phyloP scores from a whole-genome alignment of 2,329 filamentous ascomycete species.

The Chaetomiaceae sp. region DNA sequence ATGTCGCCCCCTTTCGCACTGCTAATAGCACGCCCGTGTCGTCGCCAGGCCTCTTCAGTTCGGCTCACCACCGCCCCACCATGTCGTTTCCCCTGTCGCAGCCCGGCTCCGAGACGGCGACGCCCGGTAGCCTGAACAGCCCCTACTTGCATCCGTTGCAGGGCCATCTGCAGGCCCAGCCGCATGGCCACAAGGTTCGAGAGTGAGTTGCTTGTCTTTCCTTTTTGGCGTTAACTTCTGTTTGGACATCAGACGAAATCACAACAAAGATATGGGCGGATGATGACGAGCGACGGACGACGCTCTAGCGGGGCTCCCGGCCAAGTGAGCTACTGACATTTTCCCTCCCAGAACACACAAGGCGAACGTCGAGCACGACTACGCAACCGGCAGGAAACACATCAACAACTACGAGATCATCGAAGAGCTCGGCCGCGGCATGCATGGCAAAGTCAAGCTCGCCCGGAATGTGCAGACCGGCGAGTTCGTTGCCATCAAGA shows the following conservation, averaged over 20 bases:
- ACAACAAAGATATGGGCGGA: background rate
- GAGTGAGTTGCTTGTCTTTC: slow-evolving; percentile 51
- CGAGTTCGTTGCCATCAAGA: slow-evolving; percentile 92
- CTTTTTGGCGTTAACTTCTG: too few species aligned
- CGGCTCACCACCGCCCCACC: slow-evolving; percentile 39
- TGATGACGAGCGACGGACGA: background rate
- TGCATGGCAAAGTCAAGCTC: slow-evolving; percentile 96
- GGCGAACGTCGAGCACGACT: slow-evolving; percentile 83
- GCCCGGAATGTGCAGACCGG: slow-evolving; percentile 71
- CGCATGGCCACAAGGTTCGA: slow-evolving; percentile 58
- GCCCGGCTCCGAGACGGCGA: slow-evolving; percentile 48
- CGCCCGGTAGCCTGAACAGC: slow-evolving; percentile 46
- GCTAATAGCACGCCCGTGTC: slow-evolving; percentile 53
- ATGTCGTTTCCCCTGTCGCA: slow-evolving; percentile 33
- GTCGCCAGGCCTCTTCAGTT: slow-evolving; percentile 57
- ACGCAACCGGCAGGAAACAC: slow-evolving; percentile 82
- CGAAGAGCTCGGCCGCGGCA: slow-evolving; percentile 89
- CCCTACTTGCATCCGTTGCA: slow-evolving; percentile 66
- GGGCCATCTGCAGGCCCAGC: slow-evolving; percentile 2
- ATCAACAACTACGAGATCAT: slow-evolving; percentile 98
- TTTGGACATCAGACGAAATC: too few species aligned
- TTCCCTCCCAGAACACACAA: slow-evolving; percentile 69
- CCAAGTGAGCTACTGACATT: slow-evolving; percentile 13
- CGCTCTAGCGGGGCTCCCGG: background rate
- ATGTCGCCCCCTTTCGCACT: slow-evolving; percentile 41